These are phyloP conservation scores for Chlorencoelia australis DNA, from an alignment of 2,329 filamentous ascomycete genomes.

Conservation along the genomic window DNA sequence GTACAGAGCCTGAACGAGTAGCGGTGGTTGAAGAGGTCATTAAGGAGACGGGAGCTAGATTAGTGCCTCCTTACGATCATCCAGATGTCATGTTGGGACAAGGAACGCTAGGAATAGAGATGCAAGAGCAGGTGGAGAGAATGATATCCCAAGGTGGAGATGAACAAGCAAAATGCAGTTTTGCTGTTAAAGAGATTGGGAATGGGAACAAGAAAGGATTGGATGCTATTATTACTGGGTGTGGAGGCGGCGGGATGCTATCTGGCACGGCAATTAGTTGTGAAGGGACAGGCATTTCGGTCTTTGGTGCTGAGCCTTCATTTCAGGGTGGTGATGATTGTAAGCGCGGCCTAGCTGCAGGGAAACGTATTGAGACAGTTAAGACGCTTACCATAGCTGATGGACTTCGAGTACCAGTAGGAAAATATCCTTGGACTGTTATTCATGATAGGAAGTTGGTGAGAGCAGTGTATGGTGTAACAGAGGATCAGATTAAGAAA, in stretches of 20 bases:
- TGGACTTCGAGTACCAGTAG: constrained; percentile 76
- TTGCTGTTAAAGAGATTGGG: constrained; percentile 5
- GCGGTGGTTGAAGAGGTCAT: constrained; percentile 62
- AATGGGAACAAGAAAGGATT: constrained; percentile 31
- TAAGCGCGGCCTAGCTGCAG: constrained; percentile 55
- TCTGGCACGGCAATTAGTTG: constrained; percentile 71
- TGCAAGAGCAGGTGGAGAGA: constrained; percentile 60
- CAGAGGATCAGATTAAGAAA: constrained; percentile 69
- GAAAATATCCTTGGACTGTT: constrained; percentile 63
- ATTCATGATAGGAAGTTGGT: constrained; percentile 66
- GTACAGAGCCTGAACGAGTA: constrained; percentile 72
- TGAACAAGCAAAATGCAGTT: constrained; percentile 10
- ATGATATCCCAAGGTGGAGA: constrained; percentile 33
- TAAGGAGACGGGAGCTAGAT: constrained; percentile 58
- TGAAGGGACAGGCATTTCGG: constrained; percentile 57
- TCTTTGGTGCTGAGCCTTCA: constrained; percentile 81
- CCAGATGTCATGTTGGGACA: constrained; percentile 86
- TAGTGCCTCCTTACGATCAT: constrained; percentile 89
- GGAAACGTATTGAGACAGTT: constrained; percentile 56
- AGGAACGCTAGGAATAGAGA: constrained; percentile 78
- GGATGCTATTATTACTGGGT: constrained; percentile 69
- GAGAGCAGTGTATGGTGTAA: constrained; percentile 59
- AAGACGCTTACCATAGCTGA: constrained; percentile 77
- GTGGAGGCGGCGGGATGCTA: constrained; percentile 83
- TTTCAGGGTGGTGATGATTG: constrained; percentile 81